Evolutionary conservation across 164 flowering plant species (phyloP), one percentile per base, ranked within the genome.

Genomic region (grape (Vitis vinifera)): DNA sequence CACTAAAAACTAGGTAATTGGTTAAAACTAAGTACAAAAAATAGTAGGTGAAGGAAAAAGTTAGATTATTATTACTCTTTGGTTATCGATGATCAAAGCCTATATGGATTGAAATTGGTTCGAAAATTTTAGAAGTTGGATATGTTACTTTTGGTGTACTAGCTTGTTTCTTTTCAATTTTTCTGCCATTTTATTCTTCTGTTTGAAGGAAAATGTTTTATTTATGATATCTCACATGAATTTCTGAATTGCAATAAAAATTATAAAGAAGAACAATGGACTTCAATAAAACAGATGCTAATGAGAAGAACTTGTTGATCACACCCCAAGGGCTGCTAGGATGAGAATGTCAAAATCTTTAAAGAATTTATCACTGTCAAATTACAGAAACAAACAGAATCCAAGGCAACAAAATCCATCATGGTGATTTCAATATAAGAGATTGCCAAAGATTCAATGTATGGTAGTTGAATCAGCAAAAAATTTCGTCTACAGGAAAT

Each of bases 261-360:
- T 19, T 3, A 19, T 11, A 31, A 55, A 8, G 9, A 3, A 52
- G 23, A 2, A 48, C 10, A 58, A 47, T 10, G 23, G 14, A 1
- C 6, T 5, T 51, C 30, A 9, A 12, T n/a, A 8, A 37, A n/a
- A 30, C n/a, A 10, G 15, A 30, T 31, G 13, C 10, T 61, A 1
- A 15, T 30, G 13, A 19, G 44, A 74, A 9, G 14, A 53, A 93
- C 97, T 84, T 91, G 87, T 86, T 92, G 68, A 94, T 92, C 44
- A 92, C 97, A 30, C 97, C 98, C 98, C 98, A 50, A 94, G 93
- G 52, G 98, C 97, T 9, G 97, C 97, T 8, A 97, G 98, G 63
- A 94, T 85, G 65, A 92, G 95, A 74, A 94, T 80, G 65, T 94
- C 98, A 79, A 95, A 92, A 52, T 94, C 97, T 72, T 66, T 17